These are phyloP conservation scores for Andrographis paniculata DNA, from an alignment of 305 asterid genomes.

Conservation along the genomic window DNA sequence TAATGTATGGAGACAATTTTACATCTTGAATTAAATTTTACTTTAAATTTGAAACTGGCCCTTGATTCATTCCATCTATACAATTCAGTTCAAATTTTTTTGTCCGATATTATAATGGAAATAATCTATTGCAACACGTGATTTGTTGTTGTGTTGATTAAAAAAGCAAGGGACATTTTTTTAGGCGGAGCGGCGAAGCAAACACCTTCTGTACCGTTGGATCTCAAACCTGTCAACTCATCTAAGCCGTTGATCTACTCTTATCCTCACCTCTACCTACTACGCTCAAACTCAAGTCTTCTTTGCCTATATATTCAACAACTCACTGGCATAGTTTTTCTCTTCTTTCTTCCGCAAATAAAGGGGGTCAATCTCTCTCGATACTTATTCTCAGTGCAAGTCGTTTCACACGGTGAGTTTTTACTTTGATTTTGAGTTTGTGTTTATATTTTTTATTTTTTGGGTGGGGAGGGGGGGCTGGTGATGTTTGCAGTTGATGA, in stretches of 20 bases:
- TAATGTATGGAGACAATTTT: too few relatives aligned
- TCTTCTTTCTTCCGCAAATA: constrained; percentile 7
- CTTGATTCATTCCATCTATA: too few relatives aligned
- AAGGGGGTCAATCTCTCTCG: neutral
- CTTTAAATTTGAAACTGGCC: too few relatives aligned
- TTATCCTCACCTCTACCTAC: constrained; percentile 44
- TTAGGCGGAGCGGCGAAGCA: too few relatives aligned
- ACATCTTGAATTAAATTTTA: too few relatives aligned
- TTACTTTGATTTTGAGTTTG: too few relatives aligned
- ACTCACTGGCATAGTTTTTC: constrained; percentile 7
- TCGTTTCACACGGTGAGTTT: constrained; percentile 28
- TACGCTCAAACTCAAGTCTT: constrained; percentile 6
- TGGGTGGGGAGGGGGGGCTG: too few relatives aligned
- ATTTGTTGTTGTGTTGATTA: neutral
- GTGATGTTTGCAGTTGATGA: constrained; percentile 6
- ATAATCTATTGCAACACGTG: constrained; percentile 18
- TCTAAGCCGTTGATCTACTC: constrained; percentile 26
- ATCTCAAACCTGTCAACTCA: constrained; percentile 18
- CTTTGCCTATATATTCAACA: constrained; percentile 14
- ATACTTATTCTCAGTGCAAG: constrained; percentile 5
- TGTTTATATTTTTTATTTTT: too few relatives aligned
- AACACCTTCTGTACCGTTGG: constrained; percentile 23
- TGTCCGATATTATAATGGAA: too few relatives aligned
- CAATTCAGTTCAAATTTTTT: too few relatives aligned
- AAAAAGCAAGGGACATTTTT: neutral